A percentile compares a stretch with the other conserved stretches of the same genome.
Conservation (phyloP, 331 rosid species). For the Phaseolus coccineus region DNA sequence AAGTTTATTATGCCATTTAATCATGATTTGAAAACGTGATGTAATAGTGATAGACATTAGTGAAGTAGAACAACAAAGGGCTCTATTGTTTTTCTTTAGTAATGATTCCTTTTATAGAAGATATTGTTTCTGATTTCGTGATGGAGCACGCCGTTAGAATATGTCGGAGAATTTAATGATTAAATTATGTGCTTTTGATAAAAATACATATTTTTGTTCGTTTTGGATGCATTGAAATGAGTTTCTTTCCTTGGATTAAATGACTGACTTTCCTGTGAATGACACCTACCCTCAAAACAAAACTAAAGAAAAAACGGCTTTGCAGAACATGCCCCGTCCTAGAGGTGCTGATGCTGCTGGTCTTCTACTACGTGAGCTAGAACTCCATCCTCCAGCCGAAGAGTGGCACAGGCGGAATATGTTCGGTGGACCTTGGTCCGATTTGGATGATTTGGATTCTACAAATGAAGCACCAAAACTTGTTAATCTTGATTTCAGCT, state of each 20-base stretch:
- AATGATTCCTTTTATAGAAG: background rate
- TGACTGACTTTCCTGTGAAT: slow-evolving; percentile 27
- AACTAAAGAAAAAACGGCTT: slow-evolving; percentile 35
- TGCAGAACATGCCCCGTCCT: slow-evolving; percentile 94
- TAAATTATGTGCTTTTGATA: slow-evolving; percentile 26
- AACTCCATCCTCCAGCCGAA: slow-evolving; percentile 98
- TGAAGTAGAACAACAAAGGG: slow-evolving; percentile 10
- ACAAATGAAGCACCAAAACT: slow-evolving; percentile 70
- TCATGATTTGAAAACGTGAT: background rate
- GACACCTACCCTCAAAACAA: background rate
- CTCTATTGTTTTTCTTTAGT: slow-evolving; percentile 20
- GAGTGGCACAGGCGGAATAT: slow-evolving; percentile 94
- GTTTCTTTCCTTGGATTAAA: slow-evolving; percentile 18
- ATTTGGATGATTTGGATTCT: slow-evolving; percentile 64
- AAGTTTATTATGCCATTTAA: slow-evolving; percentile 22
- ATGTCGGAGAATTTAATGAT: slow-evolving; percentile 6
- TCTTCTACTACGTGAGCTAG: slow-evolving; percentile 89
- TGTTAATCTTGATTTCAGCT: slow-evolving; percentile 64
- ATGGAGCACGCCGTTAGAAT: slow-evolving; percentile 13
- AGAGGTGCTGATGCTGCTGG: slow-evolving; percentile 98
- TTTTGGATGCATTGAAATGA: slow-evolving; percentile 18
- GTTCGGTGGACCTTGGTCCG: slow-evolving; percentile 94
- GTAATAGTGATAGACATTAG: slow-evolving; percentile 28
- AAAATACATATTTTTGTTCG: slow-evolving; percentile 1
- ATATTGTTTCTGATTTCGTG: slow-evolving; percentile 27